Evolutionary conservation across 768 basidiomycete genomes (phyloP).

Genomic region (Pleurotus djamor): DNA sequence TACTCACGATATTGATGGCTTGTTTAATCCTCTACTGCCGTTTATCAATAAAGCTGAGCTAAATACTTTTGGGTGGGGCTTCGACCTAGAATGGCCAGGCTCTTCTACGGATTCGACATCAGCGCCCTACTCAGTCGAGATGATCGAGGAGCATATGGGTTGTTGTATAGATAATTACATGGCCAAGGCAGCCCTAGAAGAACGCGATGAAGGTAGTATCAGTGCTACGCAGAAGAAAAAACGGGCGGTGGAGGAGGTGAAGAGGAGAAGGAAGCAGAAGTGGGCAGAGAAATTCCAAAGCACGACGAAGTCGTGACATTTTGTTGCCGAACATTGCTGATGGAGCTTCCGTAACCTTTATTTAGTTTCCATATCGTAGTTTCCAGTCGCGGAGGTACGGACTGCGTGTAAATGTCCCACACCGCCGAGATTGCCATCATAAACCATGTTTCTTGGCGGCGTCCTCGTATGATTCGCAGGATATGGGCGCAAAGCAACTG

Average conservation of each 20-base stretch:
- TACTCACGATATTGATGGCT: too few relatives aligned
- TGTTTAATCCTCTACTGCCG: too few relatives aligned
- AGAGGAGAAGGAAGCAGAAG: slow-evolving; percentile 34
- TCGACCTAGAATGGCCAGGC: slow-evolving; percentile 76
- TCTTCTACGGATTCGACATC: slow-evolving; percentile 21
- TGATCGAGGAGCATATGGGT: slow-evolving; percentile 70
- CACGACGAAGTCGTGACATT: not conserved
- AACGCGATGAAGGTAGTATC: slow-evolving; percentile 51
- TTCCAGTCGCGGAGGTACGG: too few relatives aligned
- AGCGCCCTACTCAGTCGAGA: slow-evolving; percentile 13
- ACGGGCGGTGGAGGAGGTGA: slow-evolving; percentile 35
- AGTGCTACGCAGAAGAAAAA: slow-evolving; percentile 77
- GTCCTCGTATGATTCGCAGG: too few relatives aligned
- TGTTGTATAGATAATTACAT: slow-evolving; percentile 59
- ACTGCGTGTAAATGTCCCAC: too few relatives aligned
- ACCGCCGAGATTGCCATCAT: too few relatives aligned
- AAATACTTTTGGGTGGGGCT: slow-evolving; percentile 71
- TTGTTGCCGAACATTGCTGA: not conserved
- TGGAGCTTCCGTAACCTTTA: not conserved
- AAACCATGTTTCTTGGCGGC: too few relatives aligned
- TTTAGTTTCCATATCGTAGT: too few relatives aligned
- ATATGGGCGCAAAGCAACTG: too few relatives aligned
- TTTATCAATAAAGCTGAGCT: not conserved
- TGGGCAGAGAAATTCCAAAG: slow-evolving; percentile 15
- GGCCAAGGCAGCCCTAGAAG: slow-evolving; percentile 40